phyloP scores from a whole-genome alignment of 768 basidiomycete genomes.

The Boletus reticuloceps region DNA sequence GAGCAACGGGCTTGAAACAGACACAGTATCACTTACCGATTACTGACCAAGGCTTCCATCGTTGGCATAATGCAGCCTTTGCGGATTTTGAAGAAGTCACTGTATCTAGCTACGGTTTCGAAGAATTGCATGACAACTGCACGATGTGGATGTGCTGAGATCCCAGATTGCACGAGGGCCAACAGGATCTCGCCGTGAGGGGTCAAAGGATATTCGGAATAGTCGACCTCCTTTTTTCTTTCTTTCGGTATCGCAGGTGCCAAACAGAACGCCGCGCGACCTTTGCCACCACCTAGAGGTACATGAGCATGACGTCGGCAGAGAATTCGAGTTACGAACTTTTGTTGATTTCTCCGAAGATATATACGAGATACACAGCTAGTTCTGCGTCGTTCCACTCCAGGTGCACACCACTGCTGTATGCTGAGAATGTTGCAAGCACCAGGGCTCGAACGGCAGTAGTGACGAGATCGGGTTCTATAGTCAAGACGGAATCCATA shows the following conservation, averaged over 20 bases:
- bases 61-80: slow-evolving; percentile 86
- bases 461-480: slow-evolving; percentile 85
- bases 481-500: slow-evolving; percentile 80
- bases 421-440: slow-evolving; percentile 69
- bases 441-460: slow-evolving; percentile 72
- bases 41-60: slow-evolving; percentile 84
- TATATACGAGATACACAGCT: slow-evolving; percentile 88
- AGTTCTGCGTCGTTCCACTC: slow-evolving; percentile 95
- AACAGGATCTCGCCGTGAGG: slow-evolving; percentile 88
- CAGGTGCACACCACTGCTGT: slow-evolving; percentile 54
- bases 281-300: slow-evolving; percentile 66
- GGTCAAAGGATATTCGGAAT: slow-evolving; percentile 81
- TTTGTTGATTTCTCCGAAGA: slow-evolving; percentile 92
- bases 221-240: slow-evolving; percentile 63
- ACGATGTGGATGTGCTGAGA: slow-evolving; percentile 80
- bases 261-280: slow-evolving; percentile 83
- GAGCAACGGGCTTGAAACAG: not conserved
- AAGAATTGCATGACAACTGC: slow-evolving; percentile 89
- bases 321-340: slow-evolving; percentile 44
- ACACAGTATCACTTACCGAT: slow-evolving; percentile 50
- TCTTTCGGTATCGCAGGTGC: slow-evolving; percentile 69
- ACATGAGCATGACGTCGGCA: not conserved
- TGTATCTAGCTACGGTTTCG: slow-evolving; percentile 88
- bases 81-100: slow-evolving; percentile 94
- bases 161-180: slow-evolving; percentile 78